These are phyloP conservation scores for Talaromyces sp. DNA, from an alignment of 2,329 filamentous ascomycete species.

Conservation along the genomic window DNA sequence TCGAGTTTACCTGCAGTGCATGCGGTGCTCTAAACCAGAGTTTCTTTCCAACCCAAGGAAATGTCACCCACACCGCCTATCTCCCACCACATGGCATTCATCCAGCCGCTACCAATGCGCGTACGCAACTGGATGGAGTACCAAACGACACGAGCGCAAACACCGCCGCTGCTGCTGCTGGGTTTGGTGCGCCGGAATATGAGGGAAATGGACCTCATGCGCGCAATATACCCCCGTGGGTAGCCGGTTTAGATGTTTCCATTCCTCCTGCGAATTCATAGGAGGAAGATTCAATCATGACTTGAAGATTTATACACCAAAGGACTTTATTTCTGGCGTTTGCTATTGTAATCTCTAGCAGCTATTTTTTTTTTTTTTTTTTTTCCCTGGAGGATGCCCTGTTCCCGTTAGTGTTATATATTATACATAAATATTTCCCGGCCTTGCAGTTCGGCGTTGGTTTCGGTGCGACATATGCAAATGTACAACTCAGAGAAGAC, in stretches of 20 bases:
- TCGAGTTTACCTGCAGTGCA: slow-evolving; percentile 34
- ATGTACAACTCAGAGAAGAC: not conserved
- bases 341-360: not conserved
- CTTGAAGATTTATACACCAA: not conserved
- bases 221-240: slow-evolving; percentile 8
- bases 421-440: not conserved
- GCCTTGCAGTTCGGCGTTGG: not conserved
- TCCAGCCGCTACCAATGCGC: slow-evolving; percentile 4
- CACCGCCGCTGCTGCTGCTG: not conserved
- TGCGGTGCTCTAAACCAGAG: slow-evolving; percentile 34
- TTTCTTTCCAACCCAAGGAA: slow-evolving; percentile 33
- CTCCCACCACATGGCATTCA: slow-evolving; percentile 2
- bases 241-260: slow-evolving; percentile 4
- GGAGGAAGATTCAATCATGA: not conserved
- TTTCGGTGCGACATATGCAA: not conserved
- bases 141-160: not conserved
- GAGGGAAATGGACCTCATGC: not conserved
- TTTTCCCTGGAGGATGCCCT: not conserved
- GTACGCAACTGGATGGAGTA: slow-evolving; percentile 3
- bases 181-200: slow-evolving; percentile 8
- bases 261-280: slow-evolving; percentile 7
- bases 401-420: not conserved
- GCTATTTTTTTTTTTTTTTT: not conserved
- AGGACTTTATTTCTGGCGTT: not conserved
- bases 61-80: slow-evolving; percentile 25